These are phyloP conservation scores for Rossbeevera mucosa DNA, from an alignment of 768 basidiomycete genomes.

Conservation along the genomic window DNA sequence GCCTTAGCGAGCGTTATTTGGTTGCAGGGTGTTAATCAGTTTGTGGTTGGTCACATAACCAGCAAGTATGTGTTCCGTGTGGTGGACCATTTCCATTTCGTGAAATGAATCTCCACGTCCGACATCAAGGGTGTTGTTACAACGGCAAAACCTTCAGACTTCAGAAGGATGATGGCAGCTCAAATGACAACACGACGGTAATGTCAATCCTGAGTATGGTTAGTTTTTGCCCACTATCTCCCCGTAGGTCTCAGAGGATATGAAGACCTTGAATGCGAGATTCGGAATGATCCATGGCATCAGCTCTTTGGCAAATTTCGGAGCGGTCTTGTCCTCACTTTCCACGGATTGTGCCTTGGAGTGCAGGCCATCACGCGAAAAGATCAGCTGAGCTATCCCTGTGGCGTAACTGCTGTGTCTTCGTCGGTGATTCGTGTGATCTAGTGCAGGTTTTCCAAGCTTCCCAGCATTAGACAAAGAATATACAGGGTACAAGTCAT, in stretches of 20 bases:
- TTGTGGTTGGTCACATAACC: conserved; percentile 68
- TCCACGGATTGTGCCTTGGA: conserved; percentile 73
- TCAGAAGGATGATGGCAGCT: conserved; percentile 71
- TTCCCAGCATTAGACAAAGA: conserved; percentile 18
- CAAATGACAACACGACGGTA: conserved; percentile 62
- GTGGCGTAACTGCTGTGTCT: background rate
- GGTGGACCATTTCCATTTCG: background rate
- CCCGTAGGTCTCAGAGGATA: conserved; percentile 55
- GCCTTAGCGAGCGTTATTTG: conserved; percentile 42
- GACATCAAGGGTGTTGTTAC: conserved; percentile 60
- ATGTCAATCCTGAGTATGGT: conserved; percentile 19
- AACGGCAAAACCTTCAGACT: conserved; percentile 65
- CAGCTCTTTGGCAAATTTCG: conserved; percentile 63
- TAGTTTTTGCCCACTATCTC: conserved; percentile 6
- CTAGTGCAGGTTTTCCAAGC: background rate
- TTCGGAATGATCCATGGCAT: conserved; percentile 68
- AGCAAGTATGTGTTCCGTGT: conserved; percentile 46
- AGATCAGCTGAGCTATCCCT: background rate
- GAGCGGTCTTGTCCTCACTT: conserved; percentile 53
- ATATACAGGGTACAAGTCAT: conserved; percentile 36
- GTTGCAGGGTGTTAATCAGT: conserved; percentile 56
- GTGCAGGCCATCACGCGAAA: conserved; percentile 22
- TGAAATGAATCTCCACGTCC: background rate
- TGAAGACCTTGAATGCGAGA: conserved; percentile 63
- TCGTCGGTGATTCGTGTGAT: background rate